Evolutionary conservation across 176 grass and related monocot genomes (phyloP).

Genomic region (Urochloa ruziziensis): DNA sequence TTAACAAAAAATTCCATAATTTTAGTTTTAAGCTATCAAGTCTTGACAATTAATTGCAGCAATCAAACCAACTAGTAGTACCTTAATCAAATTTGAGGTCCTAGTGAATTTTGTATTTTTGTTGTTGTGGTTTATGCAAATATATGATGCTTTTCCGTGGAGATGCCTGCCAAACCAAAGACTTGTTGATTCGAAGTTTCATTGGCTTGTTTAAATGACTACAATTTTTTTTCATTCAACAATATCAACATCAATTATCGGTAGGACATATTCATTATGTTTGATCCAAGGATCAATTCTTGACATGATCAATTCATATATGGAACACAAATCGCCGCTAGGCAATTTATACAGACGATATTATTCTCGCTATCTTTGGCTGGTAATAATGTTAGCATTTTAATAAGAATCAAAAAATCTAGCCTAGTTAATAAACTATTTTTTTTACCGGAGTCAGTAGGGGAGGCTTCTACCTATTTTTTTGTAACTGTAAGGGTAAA

Average conservation of each 20-base stretch:
- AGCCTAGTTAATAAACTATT: too few species aligned
- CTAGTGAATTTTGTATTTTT: not conserved
- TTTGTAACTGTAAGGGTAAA: too few species aligned
- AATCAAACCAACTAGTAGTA: not conserved
- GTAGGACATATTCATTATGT: not conserved
- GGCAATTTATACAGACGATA: not conserved
- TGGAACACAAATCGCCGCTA: not conserved
- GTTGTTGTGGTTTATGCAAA: not conserved
- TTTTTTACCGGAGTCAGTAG: too few species aligned
- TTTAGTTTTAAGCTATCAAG: not conserved
- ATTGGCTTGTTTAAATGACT: not conserved
- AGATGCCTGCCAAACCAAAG: not conserved
- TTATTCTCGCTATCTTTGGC: not conserved
- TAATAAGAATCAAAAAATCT: not conserved
- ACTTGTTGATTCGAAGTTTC: constrained; percentile 8
- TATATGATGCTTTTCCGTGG: not conserved
- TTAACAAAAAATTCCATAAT: not conserved
- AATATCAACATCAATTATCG: not conserved
- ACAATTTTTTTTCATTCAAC: not conserved
- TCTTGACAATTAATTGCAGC: not conserved
- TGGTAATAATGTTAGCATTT: not conserved
- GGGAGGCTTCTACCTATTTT: too few species aligned
- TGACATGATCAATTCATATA: not conserved
- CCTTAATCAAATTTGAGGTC: not conserved
- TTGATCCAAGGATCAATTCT: constrained; percentile 16